phyloP scores from a whole-genome alignment of 352 stramenopile genomes.

The Phytophthora citrophthora region DNA sequence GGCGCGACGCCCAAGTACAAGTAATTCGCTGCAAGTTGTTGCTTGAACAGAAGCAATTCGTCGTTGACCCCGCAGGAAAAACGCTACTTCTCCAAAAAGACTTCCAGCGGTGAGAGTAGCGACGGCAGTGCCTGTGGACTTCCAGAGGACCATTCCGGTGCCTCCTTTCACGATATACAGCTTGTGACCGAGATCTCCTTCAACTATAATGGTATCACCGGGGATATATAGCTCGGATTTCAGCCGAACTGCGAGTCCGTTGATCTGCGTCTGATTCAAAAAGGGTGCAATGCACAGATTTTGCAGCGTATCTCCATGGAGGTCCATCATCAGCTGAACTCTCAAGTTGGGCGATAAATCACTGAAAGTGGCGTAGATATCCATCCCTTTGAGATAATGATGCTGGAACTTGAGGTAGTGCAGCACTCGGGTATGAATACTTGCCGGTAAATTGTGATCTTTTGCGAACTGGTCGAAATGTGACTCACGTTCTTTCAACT shows the following conservation, averaged over 20 bases:
- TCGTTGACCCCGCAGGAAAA: constrained; percentile 66
- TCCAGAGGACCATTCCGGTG: constrained; percentile 70
- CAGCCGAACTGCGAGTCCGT: constrained; percentile 63
- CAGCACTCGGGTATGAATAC: constrained; percentile 61
- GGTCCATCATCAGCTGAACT: constrained; percentile 76
- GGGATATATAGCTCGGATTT: constrained; percentile 77
- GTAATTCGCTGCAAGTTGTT: constrained; percentile 64
- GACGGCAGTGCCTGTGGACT: constrained; percentile 66
- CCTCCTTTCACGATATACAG: constrained; percentile 77
- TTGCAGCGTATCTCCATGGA: constrained; percentile 61
- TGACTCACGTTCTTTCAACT: constrained; percentile 68
- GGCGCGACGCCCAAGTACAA: constrained; percentile 54
- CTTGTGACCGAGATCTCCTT: constrained; percentile 71
- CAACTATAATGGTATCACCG: constrained; percentile 71
- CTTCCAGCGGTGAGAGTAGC: constrained; percentile 58
- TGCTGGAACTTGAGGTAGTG: constrained; percentile 82
- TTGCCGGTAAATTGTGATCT: constrained; percentile 61
- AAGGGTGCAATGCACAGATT: constrained; percentile 63
- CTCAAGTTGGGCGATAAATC: constrained; percentile 75
- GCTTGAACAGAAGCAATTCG: constrained; percentile 74
- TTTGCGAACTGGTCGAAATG: constrained; percentile 78
- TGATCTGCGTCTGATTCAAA: constrained; percentile 58
- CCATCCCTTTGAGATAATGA: constrained; percentile 66
- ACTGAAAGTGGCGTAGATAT: constrained; percentile 75
- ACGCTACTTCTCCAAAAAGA: constrained; percentile 80